Evolutionary conservation across 1,284 basidiomycete species (phyloP).

Genomic region (Melampsora allii-populina): DNA sequence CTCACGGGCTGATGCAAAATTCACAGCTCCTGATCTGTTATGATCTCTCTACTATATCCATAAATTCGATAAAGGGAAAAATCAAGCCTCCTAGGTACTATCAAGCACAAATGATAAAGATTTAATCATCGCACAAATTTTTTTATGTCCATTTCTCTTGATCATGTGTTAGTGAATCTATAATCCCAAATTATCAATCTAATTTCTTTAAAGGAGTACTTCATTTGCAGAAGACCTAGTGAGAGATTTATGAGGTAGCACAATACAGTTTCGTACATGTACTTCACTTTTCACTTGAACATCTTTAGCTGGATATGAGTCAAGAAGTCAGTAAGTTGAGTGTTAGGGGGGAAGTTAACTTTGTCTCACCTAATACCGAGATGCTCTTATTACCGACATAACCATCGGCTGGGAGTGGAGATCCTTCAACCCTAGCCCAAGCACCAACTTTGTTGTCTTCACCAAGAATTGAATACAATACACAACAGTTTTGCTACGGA

Average conservation of each 20-base stretch:
- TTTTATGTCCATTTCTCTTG: not conserved
- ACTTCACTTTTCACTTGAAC: constrained; percentile 42
- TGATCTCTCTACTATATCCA: too few species aligned
- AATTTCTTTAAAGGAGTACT: constrained; percentile 54
- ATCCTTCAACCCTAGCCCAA: constrained; percentile 58
- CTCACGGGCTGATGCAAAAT: too few species aligned
- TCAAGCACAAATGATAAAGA: not conserved
- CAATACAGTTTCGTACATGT: constrained; percentile 55
- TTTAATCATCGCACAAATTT: not conserved
- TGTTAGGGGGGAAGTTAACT: constrained; percentile 41
- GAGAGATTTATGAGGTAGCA: constrained; percentile 57
- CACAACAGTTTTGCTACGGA: constrained; percentile 55
- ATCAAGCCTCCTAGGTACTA: too few species aligned
- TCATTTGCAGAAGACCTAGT: constrained; percentile 55
- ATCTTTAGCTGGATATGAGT: constrained; percentile 26
- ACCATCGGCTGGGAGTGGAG: constrained; percentile 49
- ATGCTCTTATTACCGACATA: constrained; percentile 56
- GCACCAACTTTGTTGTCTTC: constrained; percentile 54
- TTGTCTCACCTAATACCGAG: constrained; percentile 55
- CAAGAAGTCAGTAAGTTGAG: not conserved
- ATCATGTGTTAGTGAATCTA: not conserved
- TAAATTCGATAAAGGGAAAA: too few species aligned
- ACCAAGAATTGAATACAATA: constrained; percentile 56
- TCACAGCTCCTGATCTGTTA: too few species aligned
- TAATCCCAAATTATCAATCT: not conserved